phyloP scores from a whole-genome alignment of 1,139 yeast species.

The Kodamaea alishanica region DNA sequence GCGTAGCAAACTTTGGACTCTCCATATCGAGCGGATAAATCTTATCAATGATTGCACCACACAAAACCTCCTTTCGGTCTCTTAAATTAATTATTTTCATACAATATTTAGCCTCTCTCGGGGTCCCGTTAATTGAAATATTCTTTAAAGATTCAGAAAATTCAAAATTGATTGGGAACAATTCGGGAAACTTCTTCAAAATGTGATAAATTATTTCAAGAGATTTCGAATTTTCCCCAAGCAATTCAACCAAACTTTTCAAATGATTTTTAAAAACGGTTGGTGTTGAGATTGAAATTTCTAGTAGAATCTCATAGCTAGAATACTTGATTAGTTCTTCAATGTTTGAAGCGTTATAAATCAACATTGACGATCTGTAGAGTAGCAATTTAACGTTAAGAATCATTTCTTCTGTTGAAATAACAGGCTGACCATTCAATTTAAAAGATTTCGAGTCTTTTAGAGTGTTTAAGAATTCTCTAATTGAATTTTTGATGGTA shows the following conservation, averaged over 20 bases:
- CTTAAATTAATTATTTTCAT: conserved; percentile 54
- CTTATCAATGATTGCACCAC: conserved; percentile 35
- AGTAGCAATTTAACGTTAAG: conserved; percentile 52
- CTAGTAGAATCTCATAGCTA: conserved; percentile 50
- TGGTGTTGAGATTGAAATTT: conserved; percentile 61
- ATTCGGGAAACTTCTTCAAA: conserved; percentile 45
- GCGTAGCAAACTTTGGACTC: conserved; percentile 45
- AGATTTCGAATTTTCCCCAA: conserved; percentile 5
- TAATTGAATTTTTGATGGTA: conserved; percentile 56
- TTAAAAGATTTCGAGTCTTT: conserved; percentile 49
- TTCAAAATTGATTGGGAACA: conserved; percentile 29
- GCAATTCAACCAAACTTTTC: conserved; percentile 42
- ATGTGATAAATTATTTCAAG: conserved; percentile 63
- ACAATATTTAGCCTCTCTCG: conserved; percentile 64
- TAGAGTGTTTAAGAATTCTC: conserved; percentile 56
- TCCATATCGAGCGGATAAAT: conserved; percentile 51
- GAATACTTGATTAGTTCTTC: conserved; percentile 49
- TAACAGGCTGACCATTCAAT: conserved; percentile 35
- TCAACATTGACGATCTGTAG: conserved; percentile 57
- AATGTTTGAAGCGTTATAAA: conserved; percentile 66
- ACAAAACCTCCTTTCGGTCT: conserved; percentile 36
- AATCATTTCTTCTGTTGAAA: conserved; percentile 48
- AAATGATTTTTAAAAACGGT: conserved; percentile 62
- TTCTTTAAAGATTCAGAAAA: conserved; percentile 41
- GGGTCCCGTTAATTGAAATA: conserved; percentile 51